These are phyloP conservation scores for Apiospora arundinis DNA, from an alignment of 2,329 filamentous ascomycete genomes.

Conservation along the genomic window DNA sequence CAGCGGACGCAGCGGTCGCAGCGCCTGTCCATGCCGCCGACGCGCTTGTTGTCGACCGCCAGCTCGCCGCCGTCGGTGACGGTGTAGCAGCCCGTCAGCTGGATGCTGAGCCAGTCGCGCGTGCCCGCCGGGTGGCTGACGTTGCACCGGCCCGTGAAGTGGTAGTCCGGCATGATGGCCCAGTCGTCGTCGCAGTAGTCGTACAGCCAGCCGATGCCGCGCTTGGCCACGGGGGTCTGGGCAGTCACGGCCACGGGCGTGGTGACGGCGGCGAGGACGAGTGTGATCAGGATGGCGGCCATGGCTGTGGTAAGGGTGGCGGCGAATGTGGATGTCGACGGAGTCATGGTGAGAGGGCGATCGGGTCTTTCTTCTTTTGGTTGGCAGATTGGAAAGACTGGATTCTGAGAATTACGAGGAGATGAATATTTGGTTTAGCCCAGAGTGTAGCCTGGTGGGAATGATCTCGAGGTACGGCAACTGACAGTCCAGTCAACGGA, in stretches of 20 bases:
- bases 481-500: background rate
- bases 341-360: background rate
- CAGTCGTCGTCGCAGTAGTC: conserved; percentile 22
- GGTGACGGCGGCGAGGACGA: background rate
- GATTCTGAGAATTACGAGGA: background rate
- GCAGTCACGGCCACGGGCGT: background rate
- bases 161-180: background rate
- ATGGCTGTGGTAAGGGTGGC: background rate
- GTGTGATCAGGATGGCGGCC: background rate
- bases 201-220: conserved; percentile 18
- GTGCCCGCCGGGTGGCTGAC: background rate
- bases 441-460: background rate
- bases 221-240: background rate
- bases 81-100: background rate
- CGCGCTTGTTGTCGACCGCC: background rate
- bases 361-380: background rate
- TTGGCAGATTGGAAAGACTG: background rate
- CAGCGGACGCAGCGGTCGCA: conserved; percentile 13
- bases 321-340: background rate
- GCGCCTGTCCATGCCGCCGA: conserved; percentile 11
- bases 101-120: conserved; percentile 6
- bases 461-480: background rate
- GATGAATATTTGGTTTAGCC: background rate
- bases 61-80: conserved; percentile 12
- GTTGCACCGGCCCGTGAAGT: conserved; percentile 11